Base-by-base conservation (phyloP, 805 yeast genomes). In the Starmerella powellii region DNA sequence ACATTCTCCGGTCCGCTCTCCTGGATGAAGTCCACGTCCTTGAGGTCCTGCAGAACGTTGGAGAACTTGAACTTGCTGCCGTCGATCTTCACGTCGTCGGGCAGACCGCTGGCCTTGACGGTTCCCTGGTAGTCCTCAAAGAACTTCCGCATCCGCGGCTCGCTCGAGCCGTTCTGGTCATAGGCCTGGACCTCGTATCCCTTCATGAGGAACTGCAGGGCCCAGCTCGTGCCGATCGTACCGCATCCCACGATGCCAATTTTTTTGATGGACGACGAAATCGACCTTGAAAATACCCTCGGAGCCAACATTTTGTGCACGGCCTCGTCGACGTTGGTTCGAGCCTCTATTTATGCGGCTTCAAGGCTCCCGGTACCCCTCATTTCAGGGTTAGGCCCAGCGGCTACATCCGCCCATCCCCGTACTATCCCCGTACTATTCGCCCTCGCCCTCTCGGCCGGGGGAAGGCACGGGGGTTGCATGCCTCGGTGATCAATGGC, bases 191-290 rank as follows among this genome's bases (percentile, higher is more conserved):
- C 48, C 10, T 45, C 31, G 24, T 19, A 38, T 15, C 48, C 48
- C 23, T 36, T 35, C 34, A 33, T 12, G 15, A 45, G 38, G 37
- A 26, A 45, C 28, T 41, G 43, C 18, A 45, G 36, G 16, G 48
- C 42, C 48, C 48, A 45, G 38, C 43, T 38, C 17, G 48, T 34
- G 24, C 48, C 48, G 6, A 45, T 36, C 1, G 46, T 41, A 15
- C 48, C 48, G 34, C 42, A 37, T 15, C 46, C 48, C 6, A 41
- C 46, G 17, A 45, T 28, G 19, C 46, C 48, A 15, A 45, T 38
- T 8, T 34, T 42, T 15, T 42, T 32, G 31, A 41, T 34, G 4
- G 34, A 27, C 16, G 40, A 19, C 6, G 26, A 12, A 8, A 23
- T 29, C 5, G 34, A 27, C 16, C 37, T 19, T 6, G 37, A 33